Evolutionary conservation across 495 filamentous ascomycete species (phyloP).

Genomic region (Hypoxylon crocopeplum): DNA sequence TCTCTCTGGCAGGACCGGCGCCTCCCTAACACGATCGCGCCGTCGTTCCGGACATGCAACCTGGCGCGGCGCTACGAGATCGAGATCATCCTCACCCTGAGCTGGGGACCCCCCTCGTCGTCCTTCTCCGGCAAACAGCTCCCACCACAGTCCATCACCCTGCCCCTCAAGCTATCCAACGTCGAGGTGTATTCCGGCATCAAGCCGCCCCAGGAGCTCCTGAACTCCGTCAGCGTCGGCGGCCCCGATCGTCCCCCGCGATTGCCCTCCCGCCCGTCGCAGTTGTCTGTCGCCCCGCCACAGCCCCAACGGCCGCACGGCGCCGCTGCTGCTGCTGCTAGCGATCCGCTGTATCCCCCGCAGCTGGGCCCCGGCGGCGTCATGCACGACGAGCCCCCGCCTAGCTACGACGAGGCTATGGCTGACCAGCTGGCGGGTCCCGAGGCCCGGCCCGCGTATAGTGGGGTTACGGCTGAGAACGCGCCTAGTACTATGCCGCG

Average conservation of each 20-base stretch:
- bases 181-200: slow-evolving; percentile 91
- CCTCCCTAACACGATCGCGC: slow-evolving; percentile 83
- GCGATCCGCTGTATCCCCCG: slow-evolving; percentile 54
- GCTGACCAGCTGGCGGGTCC: slow-evolving; percentile 69
- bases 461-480: slow-evolving; percentile 57
- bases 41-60: slow-evolving; percentile 89
- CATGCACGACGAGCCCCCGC: slow-evolving; percentile 68
- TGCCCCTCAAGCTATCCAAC: slow-evolving; percentile 75
- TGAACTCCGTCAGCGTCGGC: slow-evolving; percentile 57
- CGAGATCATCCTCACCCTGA: slow-evolving; percentile 79
- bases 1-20: slow-evolving; percentile 70
- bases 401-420: slow-evolving; percentile 92
- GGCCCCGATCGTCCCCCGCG: slow-evolving; percentile 10
- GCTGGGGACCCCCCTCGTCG: slow-evolving; percentile 50
- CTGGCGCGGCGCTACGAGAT: slow-evolving; percentile 81
- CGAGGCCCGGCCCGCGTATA: slow-evolving; percentile 51
- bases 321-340: slow-evolving; percentile 19
- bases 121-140: slow-evolving; percentile 4
- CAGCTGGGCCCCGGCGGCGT: slow-evolving; percentile 52
- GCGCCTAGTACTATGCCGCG: slow-evolving; percentile 51
- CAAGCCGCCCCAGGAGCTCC: slow-evolving; percentile 74
- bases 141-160: slow-evolving; percentile 67
- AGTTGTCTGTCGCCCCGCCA: no score
- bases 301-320: slow-evolving; percentile 18
- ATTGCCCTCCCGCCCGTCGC: slow-evolving; percentile 6